Percentiles rank a stretch among this genome's conserved stretches.
Conservation (phyloP, 768 basidiomycete species). For the Amanita inopinata region DNA sequence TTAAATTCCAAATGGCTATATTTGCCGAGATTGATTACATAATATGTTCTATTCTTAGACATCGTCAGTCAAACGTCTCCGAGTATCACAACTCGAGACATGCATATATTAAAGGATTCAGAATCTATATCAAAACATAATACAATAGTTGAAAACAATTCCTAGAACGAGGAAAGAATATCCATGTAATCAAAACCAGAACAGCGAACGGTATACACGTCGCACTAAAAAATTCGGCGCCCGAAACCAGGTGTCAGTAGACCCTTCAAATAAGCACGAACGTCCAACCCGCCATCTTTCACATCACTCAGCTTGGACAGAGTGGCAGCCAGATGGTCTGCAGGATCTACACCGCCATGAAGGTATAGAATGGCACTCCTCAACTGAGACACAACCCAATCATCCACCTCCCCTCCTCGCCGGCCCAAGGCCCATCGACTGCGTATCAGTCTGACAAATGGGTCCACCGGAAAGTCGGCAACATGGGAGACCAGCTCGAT, state of each 20-base stretch:
- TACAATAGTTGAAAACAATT: too few species aligned
- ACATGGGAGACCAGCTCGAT: conserved; percentile 2
- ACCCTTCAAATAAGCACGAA: conserved; percentile 8
- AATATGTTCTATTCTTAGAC: conserved; percentile 1
- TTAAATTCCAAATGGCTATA: neutral
- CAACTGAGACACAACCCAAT: neutral
- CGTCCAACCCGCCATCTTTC: conserved; percentile 4
- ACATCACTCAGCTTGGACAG: conserved; percentile 5
- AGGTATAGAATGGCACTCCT: conserved; percentile 2
- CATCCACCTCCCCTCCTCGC: conserved; percentile 1
- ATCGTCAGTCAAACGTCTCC: neutral
- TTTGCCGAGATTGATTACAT: conserved; percentile 2
- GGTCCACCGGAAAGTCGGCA: conserved; percentile 6
- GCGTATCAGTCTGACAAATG: conserved; percentile 6
- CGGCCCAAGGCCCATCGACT: conserved; percentile 6
- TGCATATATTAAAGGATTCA: neutral
- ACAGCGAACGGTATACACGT: too few species aligned
- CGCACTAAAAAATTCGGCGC: neutral
- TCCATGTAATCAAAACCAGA: too few species aligned
- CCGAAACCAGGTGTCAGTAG: conserved; percentile 2
- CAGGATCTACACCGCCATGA: conserved; percentile 4
- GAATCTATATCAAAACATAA: neutral
- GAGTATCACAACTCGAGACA: neutral
- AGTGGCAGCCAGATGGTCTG: conserved; percentile 3
- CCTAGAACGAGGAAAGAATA: too few species aligned